Conservation (phyloP, 2,329 filamentous ascomycete genomes). For the Cryoendolithus antarcticus region DNA sequence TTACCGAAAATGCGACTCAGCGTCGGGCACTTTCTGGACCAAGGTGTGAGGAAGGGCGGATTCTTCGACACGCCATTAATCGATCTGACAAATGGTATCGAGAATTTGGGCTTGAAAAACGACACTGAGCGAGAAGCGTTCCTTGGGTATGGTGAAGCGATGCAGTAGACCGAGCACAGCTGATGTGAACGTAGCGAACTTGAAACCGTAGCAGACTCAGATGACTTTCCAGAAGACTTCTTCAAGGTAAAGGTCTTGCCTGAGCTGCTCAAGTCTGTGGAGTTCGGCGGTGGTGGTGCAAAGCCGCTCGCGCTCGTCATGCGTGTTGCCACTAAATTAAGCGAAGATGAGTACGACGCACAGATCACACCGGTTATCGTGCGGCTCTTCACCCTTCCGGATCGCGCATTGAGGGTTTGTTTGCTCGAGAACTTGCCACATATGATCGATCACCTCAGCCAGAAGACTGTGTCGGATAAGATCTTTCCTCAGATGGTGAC, state of each 20-base stretch:
- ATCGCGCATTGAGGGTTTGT: conserved; percentile 83
- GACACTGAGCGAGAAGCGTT: conserved; percentile 76
- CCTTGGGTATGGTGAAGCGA: conserved; percentile 44
- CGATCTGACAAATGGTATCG: conserved; percentile 81
- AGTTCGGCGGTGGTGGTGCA: conserved; percentile 89
- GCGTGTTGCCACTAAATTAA: conserved; percentile 79
- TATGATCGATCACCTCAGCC: conserved; percentile 83
- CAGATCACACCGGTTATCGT: conserved; percentile 78
- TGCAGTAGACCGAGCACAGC: neutral
- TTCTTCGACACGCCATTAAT: conserved; percentile 94
- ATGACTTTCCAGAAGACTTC: conserved; percentile 95
- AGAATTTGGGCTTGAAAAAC: conserved; percentile 79
- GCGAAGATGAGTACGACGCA: conserved; percentile 77
- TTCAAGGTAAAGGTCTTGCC: conserved; percentile 96
- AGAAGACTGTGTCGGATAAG: conserved; percentile 86
- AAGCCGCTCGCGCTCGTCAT: conserved; percentile 81
- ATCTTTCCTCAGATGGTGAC: conserved; percentile 96
- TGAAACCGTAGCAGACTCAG: conserved; percentile 57
- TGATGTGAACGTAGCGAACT: conserved; percentile 45
- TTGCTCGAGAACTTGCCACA: conserved; percentile 74
- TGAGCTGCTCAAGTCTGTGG: conserved; percentile 94
- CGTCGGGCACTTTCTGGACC: conserved; percentile 75
- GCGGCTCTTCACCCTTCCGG: conserved; percentile 77
- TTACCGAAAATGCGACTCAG: conserved; percentile 84
- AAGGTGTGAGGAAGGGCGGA: conserved; percentile 65